These are phyloP conservation scores for Aspergillus tanneri DNA, from an alignment of 2,329 filamentous ascomycete species.

Conservation along the genomic window DNA sequence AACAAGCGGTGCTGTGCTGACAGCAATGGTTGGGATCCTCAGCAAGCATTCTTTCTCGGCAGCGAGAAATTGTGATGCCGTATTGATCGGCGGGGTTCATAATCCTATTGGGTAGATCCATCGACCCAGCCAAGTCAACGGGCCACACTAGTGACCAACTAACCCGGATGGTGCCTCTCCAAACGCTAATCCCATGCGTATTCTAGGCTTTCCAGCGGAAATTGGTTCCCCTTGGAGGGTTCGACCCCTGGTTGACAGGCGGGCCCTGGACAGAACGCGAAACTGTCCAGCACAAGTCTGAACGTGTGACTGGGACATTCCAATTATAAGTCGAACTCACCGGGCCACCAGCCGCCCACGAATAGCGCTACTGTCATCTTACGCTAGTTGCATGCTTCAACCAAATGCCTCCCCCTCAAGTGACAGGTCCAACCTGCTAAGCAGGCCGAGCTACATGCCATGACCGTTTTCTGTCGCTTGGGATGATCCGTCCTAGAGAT, in stretches of 20 bases:
- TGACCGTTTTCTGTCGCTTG: background rate
- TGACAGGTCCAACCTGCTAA: slow-evolving; percentile 31
- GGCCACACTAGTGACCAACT: slow-evolving; percentile 16
- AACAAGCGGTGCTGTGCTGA: too few species aligned
- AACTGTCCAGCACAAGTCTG: too few species aligned
- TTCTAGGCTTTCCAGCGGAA: slow-evolving; percentile 10
- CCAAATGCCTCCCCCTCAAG: slow-evolving; percentile 9
- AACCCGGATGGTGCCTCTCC: slow-evolving; percentile 6
- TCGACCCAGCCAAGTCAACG: slow-evolving; percentile 8
- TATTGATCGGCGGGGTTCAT: slow-evolving; percentile 13
- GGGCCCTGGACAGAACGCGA: slow-evolving; percentile 1
- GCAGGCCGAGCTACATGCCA: slow-evolving; percentile 7
- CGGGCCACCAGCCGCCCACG: slow-evolving; percentile 1
- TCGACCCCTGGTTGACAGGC: slow-evolving; percentile 2
- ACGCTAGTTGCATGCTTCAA: slow-evolving; percentile 17
- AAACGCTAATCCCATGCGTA: slow-evolving; percentile 12
- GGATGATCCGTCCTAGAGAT: slow-evolving; percentile 6
- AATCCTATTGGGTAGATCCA: slow-evolving; percentile 10
- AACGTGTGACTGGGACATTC: too few species aligned
- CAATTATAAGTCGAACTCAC: slow-evolving; percentile 3
- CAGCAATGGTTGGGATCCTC: background rate
- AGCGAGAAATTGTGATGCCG: background rate
- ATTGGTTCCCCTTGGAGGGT: background rate
- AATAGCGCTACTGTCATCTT: slow-evolving; percentile 12
- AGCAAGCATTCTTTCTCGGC: background rate